Evolutionary conservation across 495 filamentous ascomycete species (phyloP).

Genomic region (Annulohypoxylon maeteangense): DNA sequence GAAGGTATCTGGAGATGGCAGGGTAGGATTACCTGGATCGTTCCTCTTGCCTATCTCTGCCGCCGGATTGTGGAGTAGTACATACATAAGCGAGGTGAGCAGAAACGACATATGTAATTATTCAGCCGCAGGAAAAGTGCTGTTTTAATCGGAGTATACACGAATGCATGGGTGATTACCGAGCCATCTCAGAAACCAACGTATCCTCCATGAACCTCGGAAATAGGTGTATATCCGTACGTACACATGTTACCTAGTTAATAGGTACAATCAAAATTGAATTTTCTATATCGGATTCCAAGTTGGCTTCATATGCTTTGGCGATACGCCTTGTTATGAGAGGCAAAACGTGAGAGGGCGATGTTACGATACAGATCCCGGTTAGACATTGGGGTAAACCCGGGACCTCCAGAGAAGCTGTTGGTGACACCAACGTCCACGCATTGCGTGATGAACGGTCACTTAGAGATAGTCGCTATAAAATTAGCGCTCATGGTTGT

Average conservation of each 20-base stretch:
- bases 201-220: not conserved
- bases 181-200: not conserved
- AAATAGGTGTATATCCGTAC: not conserved
- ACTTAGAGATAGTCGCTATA: too few species aligned
- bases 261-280: not conserved
- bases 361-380: too few species aligned
- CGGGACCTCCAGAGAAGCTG: too few species aligned
- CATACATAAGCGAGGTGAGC: too few species aligned
- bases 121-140: too few species aligned
- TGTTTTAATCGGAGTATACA: not conserved
- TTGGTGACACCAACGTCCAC: too few species aligned
- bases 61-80: not conserved
- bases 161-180: not conserved
- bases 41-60: not conserved
- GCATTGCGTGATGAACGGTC: too few species aligned
- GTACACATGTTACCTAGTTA: not conserved
- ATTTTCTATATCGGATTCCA: not conserved
- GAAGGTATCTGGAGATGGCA: not conserved
- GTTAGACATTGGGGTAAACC: too few species aligned
- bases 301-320: not conserved
- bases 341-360: not conserved
- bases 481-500: not conserved
- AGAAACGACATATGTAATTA: too few species aligned
- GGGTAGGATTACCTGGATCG: not conserved
- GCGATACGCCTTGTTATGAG: not conserved